Evolutionary conservation across 371 early-diverging fungal species (phyloP), one percentile per base, ranked within the genome.

Genomic region (Mortierella sp.): DNA sequence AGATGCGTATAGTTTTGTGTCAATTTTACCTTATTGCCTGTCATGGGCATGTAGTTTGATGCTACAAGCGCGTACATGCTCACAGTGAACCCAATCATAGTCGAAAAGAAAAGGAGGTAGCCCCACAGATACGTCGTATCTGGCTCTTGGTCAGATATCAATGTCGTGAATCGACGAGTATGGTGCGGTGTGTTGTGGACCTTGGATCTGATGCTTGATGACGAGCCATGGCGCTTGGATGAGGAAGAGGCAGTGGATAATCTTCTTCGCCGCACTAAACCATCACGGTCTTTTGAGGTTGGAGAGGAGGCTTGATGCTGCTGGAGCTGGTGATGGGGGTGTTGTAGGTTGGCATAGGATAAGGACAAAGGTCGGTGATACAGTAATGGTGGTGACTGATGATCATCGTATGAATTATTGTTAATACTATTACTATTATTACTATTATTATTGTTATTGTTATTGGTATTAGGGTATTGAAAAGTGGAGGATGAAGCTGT

Each of bases 51-150:
- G 42, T 88, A 90, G 67, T 94, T 91, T 53, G 93, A 90, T 19
- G 90, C 90, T 6, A 93, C 84, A 26, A 92, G 85, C 9, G 93
- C 83, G 81, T 94, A 95, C 76, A 92, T 83, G 13, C 89, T 86
- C 7, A 84, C 61, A 2, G 89, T 76, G 70, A 94, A 94, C 22
- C 90, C 73, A 37, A 89, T 66, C 64, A 86, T 86, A 4, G 95
- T 90, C 6, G 78, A 66, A n/a, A 83, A 72, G 45, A 95, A 85
- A 22, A 95, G 75, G 6, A 86, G 84, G 68, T 89, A 92, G 0
- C 95, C 95, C 86, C 91, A 93, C 2, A 91, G 67, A 31, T 89
- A 88, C 3, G 94, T 93, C 23, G 85, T 88, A 68, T 94, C 95
- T n/a, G 90, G 89, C 59, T 89, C 88, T 29, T 82, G 80, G 19